Percentiles rank a stretch among this genome's conserved stretches.
These are phyloP conservation scores for Suhomyces sp. DNA, from an alignment of 805 yeast genomes.

Conservation along the genomic window DNA sequence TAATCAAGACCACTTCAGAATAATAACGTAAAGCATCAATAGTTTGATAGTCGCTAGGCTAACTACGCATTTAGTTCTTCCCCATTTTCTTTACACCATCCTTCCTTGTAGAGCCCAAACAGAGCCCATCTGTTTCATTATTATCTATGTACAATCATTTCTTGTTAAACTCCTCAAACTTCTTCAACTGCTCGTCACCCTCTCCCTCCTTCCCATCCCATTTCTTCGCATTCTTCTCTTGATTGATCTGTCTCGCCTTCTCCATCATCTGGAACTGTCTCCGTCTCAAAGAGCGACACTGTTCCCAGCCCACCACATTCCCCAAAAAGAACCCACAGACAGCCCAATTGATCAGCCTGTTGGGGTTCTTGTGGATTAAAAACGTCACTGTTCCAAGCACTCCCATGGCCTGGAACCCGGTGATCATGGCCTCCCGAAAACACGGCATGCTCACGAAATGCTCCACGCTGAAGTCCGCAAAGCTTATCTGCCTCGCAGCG, in stretches of 20 bases:
- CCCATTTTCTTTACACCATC: too few species aligned
- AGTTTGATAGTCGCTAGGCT: too few species aligned
- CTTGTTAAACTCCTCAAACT: constrained; percentile 14
- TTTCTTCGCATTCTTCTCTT: constrained; percentile 33
- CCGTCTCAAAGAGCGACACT: constrained; percentile 73
- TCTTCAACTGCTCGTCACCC: constrained; percentile 10
- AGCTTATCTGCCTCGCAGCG: constrained; percentile 45
- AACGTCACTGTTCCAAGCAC: constrained; percentile 69
- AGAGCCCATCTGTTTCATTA: constrained; percentile 1
- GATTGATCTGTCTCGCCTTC: constrained; percentile 56
- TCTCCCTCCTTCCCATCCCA: constrained; percentile 21
- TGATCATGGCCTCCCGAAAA: constrained; percentile 73
- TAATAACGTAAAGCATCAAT: too few species aligned
- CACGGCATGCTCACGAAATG: constrained; percentile 66
- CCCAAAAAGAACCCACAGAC: constrained; percentile 79
- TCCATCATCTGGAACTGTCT: constrained; percentile 66
- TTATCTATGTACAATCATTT: constrained; percentile 6
- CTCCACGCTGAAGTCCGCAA: constrained; percentile 52
- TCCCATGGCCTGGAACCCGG: constrained; percentile 72
- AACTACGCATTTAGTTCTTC: too few species aligned
- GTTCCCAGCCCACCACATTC: constrained; percentile 87
- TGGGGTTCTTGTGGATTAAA: constrained; percentile 60
- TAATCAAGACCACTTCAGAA: too few species aligned
- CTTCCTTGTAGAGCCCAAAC: too few species aligned
- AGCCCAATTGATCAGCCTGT: constrained; percentile 76